Evolutionary conservation across 2,329 filamentous ascomycete genomes (phyloP).

Genomic region (Didymellaceae sp.): DNA sequence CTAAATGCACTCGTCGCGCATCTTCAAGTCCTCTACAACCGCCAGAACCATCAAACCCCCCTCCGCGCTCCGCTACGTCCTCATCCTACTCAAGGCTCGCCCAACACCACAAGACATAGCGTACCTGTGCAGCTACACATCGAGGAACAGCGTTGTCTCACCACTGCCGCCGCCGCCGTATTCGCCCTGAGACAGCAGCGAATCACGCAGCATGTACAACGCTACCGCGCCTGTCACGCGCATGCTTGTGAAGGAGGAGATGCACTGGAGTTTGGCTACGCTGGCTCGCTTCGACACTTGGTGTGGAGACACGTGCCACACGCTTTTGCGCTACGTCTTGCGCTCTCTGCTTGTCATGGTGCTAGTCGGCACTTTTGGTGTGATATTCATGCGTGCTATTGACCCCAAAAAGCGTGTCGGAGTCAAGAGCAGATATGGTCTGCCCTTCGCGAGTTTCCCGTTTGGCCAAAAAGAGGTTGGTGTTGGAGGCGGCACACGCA

Average conservation of each 20-base stretch:
- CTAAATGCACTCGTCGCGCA: neutral
- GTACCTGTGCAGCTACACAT: constrained; percentile 6
- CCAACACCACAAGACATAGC: constrained; percentile 21
- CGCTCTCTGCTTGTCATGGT: constrained; percentile 1
- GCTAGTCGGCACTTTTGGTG: neutral
- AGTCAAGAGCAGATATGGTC: neutral
- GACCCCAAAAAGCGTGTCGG: neutral
- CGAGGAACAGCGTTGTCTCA: neutral
- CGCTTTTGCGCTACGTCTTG: constrained; percentile 1
- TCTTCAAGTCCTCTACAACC: neutral
- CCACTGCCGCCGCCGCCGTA: constrained; percentile 12
- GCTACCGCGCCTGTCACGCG: neutral
- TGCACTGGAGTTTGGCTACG: neutral
- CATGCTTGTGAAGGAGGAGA: neutral
- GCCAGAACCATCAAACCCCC: constrained; percentile 26
- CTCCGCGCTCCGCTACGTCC: constrained; percentile 35
- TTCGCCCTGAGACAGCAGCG: neutral
- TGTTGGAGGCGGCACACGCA: neutral
- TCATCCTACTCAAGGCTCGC: constrained; percentile 39
- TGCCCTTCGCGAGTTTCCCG: neutral
- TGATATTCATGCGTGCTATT: neutral
- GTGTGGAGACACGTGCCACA: constrained; percentile 1
- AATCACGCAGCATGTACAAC: neutral
- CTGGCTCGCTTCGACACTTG: constrained; percentile 1
- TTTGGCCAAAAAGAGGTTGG: neutral